These are phyloP conservation scores for Spiromastix sp. DNA, from an alignment of 2,329 filamentous ascomycete species.

Conservation along the genomic window DNA sequence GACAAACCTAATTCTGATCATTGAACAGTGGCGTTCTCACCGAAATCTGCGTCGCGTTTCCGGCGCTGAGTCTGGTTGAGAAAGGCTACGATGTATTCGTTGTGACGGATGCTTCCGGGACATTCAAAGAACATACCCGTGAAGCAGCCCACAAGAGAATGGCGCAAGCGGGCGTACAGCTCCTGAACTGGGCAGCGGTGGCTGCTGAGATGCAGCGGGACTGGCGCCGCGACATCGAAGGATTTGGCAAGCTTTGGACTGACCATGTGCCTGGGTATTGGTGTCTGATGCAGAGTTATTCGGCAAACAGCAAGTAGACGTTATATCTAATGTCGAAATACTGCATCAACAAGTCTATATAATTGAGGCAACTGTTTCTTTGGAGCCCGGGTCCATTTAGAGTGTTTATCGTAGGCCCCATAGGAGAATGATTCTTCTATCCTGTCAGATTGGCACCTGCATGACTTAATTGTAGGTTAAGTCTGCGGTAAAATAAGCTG, in stretches of 20 bases:
- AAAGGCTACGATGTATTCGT: slow-evolving; percentile 65
- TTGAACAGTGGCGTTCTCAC: neutral
- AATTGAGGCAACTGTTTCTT: too few relatives aligned
- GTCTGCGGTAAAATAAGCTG: too few relatives aligned
- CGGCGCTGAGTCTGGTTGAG: slow-evolving; percentile 59
- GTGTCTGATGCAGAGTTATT: slow-evolving; percentile 9
- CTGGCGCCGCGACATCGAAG: slow-evolving; percentile 10
- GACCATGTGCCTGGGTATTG: slow-evolving; percentile 15
- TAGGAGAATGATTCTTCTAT: too few relatives aligned
- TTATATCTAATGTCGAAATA: slow-evolving; percentile 7
- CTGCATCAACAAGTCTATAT: slow-evolving; percentile 6
- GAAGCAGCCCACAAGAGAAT: slow-evolving; percentile 58
- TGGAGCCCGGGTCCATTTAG: too few relatives aligned
- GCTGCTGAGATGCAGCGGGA: slow-evolving; percentile 9
- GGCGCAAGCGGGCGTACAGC: slow-evolving; percentile 52
- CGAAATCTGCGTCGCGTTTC: slow-evolving; percentile 52
- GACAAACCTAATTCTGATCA: neutral
- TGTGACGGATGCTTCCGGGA: slow-evolving; percentile 62
- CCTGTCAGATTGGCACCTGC: too few relatives aligned
- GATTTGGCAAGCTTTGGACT: slow-evolving; percentile 9
- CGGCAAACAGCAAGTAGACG: too few relatives aligned
- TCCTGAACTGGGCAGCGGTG: slow-evolving; percentile 8
- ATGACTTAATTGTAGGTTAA: too few relatives aligned
- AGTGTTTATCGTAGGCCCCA: too few relatives aligned
- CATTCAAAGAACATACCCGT: slow-evolving; percentile 50